phyloP scores from a whole-genome alignment of 495 filamentous ascomycete species.

The Penicillium antarcticum region DNA sequence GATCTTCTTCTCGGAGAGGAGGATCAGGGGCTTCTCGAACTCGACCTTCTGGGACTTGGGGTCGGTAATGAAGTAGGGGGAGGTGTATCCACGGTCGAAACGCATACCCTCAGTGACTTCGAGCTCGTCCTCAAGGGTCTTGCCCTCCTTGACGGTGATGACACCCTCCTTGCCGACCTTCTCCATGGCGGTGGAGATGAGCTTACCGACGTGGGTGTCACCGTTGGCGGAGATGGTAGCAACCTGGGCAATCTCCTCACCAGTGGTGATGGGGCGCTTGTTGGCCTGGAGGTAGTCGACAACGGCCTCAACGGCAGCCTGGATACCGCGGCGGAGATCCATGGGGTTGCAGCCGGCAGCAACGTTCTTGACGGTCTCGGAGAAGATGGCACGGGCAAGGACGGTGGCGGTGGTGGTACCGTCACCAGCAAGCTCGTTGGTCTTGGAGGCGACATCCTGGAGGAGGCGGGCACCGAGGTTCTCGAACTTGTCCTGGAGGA shows the following conservation, averaged over 20 bases:
- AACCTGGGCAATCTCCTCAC: constrained; percentile 95
- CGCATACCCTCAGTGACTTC: constrained; percentile 99
- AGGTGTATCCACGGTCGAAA: constrained; percentile 97
- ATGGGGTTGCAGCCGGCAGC: constrained; percentile 99
- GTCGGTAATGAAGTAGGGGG: constrained; percentile 99
- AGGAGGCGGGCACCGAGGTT: constrained; percentile 95
- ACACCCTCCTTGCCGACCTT: constrained; percentile 99
- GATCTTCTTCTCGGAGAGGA: constrained; percentile 99
- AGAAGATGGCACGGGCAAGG: constrained; percentile 97
- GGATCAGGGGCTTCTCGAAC: constrained; percentile 98
- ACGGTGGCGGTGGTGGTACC: constrained; percentile 97
- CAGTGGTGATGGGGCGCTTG: constrained; percentile 96
- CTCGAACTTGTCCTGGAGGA: constrained; percentile 98
- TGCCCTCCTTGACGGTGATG: constrained; percentile 99
- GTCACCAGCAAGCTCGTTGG: constrained; percentile 97
- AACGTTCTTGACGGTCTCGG: constrained; percentile 99
- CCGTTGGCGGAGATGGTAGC: constrained; percentile 98
- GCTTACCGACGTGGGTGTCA: constrained; percentile 89
- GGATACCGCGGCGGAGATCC: constrained; percentile 94
- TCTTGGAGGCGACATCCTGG: constrained; percentile 98
- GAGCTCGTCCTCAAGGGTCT: constrained; percentile 96
- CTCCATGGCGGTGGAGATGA: constrained; percentile 98
- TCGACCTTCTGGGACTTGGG: constrained; percentile 97
- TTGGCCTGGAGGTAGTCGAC: constrained; percentile 90
- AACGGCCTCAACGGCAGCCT: constrained; percentile 91